Conservation (phyloP, 495 filamentous ascomycete species). For the Delitschia confertaspora region DNA sequence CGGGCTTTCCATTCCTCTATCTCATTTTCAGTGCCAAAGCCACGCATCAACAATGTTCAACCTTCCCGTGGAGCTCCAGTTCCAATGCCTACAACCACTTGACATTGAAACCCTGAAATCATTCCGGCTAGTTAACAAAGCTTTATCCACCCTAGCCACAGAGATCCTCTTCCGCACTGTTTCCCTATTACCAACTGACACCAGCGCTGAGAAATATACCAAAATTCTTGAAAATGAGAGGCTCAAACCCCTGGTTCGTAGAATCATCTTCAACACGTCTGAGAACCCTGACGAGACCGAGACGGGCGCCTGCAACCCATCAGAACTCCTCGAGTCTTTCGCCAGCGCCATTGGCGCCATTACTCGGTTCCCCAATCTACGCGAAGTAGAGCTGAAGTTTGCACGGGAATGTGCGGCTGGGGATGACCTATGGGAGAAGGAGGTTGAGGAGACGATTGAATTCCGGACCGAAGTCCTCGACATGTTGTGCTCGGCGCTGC, state of each 20-base stretch:
- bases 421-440: not conserved
- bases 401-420: not conserved
- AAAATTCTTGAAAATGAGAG: not conserved
- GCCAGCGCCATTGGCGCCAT: not conserved
- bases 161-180: conserved; percentile 4
- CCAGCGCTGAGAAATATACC: not conserved
- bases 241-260: not conserved
- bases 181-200: not conserved
- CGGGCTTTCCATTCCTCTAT: too few relatives aligned
- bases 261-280: conserved; percentile 4
- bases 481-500: conserved; percentile 26
- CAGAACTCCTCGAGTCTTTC: conserved; percentile 3
- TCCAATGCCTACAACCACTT: conserved; percentile 1
- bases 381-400: conserved; percentile 2
- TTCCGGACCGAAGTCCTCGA: conserved; percentile 1
- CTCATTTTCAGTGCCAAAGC: too few relatives aligned
- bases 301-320: not conserved
- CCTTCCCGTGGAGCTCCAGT: conserved; percentile 3
- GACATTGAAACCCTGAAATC: conserved; percentile 2
- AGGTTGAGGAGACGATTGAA: conserved; percentile 2
- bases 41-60: too few relatives aligned
- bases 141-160: not conserved
- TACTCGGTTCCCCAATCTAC: not conserved
- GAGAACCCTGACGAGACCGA: not conserved
- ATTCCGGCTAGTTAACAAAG: not conserved